Evolutionary conservation across 495 filamentous ascomycete genomes (phyloP), one percentile per base, ranked within the genome.

Genomic region (Lasiosphaeria hispida): DNA sequence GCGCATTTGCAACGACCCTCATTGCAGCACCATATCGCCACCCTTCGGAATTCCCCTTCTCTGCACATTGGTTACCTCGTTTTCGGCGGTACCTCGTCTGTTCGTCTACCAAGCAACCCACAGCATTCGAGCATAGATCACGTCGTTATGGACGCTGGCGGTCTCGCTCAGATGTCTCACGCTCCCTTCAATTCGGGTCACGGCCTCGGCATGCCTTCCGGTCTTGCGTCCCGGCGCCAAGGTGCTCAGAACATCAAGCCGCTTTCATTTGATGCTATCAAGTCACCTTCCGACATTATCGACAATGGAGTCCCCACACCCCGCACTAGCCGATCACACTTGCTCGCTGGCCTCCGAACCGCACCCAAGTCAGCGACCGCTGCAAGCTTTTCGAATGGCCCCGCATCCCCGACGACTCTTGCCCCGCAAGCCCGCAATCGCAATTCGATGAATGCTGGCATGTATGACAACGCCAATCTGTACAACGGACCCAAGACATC

Each of bases 81-180:
- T 30, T 10, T 33, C 19, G 7, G 15, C 38, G 19, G 30, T 34
- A 9, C 14, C 34, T 19, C 17, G 2, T 30, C 44, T 37, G 35
- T 9, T 18, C 14, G 4, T 45, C 9, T n/a, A 40, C 19, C 54
- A 40, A 14, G 34, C 11, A 39, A 10, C 36, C 30, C 14, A 17
- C 19, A 45, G 18, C 23, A 40, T 51, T 58, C 19, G 55, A 56
- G 23, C 38, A 34, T 30, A 48, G 44, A 59, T 60, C 66, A 67
- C 59, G 63, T 75, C 86, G 88, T 82, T 40, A 94, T 96, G 85
- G 88, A 96, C 92, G 85, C 92, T 83, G 94, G 92, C 83, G 91
- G 92, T 92, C 90, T 96, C 82, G 88, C 93, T 92, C 94, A 96
- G 81, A 97, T 98, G 95, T 88, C 90, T 74, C 95, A 93, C 83